Evolutionary conservation across 768 basidiomycete species (phyloP), one percentile per base, ranked within the genome.

Genomic region (Cystofilobasidium capitatum): DNA sequence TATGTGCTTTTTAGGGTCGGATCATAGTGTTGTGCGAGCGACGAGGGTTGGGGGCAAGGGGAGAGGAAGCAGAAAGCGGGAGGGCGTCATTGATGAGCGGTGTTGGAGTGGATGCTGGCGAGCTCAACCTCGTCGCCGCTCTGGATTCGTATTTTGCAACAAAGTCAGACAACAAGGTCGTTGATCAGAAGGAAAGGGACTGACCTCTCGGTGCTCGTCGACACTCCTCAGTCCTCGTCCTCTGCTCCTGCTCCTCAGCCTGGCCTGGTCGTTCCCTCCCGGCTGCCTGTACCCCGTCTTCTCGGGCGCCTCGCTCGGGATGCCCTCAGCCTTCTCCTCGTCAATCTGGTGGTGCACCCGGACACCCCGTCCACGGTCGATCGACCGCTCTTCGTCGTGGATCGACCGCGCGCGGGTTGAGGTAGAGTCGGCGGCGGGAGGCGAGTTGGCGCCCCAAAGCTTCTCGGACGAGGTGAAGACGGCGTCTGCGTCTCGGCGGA

Each of bases 401-500:
- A 51, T 36, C 44, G 58, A 40, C 12, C 29, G 40, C 49, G 51
- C 37, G 29, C 12, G 51, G 33, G 9, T 29, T 17, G 55, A 58
- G 29, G 33, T 36, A 22, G n/a, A 39, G 14, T 40, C 37, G 31
- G 35, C 47, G 29, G 62, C 20, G n/a, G 40, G 26, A n/a, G 47
- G 29, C 7, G 9, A 8, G 29, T 33, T 13, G 51, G 6, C 4
- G 10, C 51, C 51, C 51, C 51, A 55, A 31, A 55, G 42, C 39
- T 55, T 42, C 55, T 58, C 57, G 31, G 29, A 57, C 14, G 58
- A 36, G 29, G 39, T 33, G 51, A 60, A 66, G 58, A 40, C 42
- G 16, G 62, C 45, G 22, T 69, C 62, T 40, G 47, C 61, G 16
- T 69, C 67, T 33, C 67, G 54, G 12, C 67, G 54, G 42, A 57